Percentiles rank a stretch among this genome's conserved stretches.
Conservation (phyloP, 2,329 filamentous ascomycete species). For the Simplicillium sp. region DNA sequence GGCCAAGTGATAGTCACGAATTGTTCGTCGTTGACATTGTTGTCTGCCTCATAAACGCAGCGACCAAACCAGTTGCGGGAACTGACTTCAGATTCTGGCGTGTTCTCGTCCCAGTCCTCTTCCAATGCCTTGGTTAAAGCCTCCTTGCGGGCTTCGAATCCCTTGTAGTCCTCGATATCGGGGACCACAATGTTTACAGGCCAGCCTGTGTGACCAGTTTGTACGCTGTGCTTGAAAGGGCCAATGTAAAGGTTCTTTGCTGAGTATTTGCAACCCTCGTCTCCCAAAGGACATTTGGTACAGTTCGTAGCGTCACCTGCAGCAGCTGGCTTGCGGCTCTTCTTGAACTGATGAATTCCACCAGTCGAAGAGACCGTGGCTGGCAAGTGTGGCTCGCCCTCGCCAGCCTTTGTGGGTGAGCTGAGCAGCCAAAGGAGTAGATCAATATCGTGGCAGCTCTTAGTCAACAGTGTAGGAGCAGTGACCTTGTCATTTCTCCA, state of each 20-base stretch:
- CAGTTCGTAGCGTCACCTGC: constrained; percentile 82
- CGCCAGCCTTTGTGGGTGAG: constrained; percentile 46
- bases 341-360: constrained; percentile 68
- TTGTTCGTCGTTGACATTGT: constrained; percentile 90
- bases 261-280: constrained; percentile 72
- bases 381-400: constrained; percentile 58
- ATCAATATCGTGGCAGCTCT: constrained; percentile 95
- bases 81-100: constrained; percentile 35
- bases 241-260: constrained; percentile 76
- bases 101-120: constrained; percentile 43
- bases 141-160: constrained; percentile 25
- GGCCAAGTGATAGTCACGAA: constrained; percentile 83
- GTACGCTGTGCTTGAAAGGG: constrained; percentile 47
- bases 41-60: constrained; percentile 92
- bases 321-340: constrained; percentile 60
- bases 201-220: constrained; percentile 62
- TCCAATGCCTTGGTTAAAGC: constrained; percentile 33
- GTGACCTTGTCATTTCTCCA: constrained; percentile 74
- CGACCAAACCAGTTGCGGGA: constrained; percentile 72
- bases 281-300: constrained; percentile 57
- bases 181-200: constrained; percentile 83
- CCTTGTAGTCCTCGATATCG: constrained; percentile 73
- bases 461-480: constrained; percentile 81
- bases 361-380: constrained; percentile 67
- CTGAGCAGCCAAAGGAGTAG: constrained; percentile 85